phyloP scores from a whole-genome alignment of 305 asterid species.

The Andrographis paniculata region DNA sequence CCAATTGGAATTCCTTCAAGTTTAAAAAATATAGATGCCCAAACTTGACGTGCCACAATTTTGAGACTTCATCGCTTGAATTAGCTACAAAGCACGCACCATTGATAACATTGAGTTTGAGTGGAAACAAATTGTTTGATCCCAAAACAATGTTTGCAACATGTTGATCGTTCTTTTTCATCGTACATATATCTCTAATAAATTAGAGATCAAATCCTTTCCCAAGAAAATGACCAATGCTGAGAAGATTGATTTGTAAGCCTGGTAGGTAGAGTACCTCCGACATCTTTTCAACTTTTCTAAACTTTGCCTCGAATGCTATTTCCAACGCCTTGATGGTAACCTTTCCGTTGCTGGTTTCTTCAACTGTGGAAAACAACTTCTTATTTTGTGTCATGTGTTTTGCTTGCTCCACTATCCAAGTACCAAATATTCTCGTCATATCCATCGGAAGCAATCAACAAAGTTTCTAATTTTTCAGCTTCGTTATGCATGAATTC shows the following conservation, averaged over 20 bases:
- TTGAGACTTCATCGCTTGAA: neutral
- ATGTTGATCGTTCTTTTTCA: neutral
- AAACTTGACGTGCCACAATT: neutral
- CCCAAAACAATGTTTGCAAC: neutral
- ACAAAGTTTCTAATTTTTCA: too few species aligned
- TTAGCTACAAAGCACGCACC: neutral
- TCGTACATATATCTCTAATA: neutral
- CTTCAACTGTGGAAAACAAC: neutral
- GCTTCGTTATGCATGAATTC: too few species aligned
- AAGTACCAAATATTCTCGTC: neutral
- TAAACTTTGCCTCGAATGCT: neutral
- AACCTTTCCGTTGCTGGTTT: neutral
- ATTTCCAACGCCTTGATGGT: too few species aligned
- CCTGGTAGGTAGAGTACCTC: constrained; percentile 4
- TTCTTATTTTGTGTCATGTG: neutral
- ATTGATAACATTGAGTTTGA: neutral
- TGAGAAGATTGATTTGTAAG: constrained; percentile 5
- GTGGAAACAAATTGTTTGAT: neutral
- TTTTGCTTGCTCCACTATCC: neutral
- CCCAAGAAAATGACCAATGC: constrained; percentile 2
- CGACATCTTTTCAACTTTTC: neutral
- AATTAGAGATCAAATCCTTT: constrained; percentile 4
- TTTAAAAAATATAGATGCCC: neutral
- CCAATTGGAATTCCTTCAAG: neutral
- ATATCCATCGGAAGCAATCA: too few species aligned